Conservation (phyloP, 2,329 filamentous ascomycete species). For the Elsinoe ampelina region DNA sequence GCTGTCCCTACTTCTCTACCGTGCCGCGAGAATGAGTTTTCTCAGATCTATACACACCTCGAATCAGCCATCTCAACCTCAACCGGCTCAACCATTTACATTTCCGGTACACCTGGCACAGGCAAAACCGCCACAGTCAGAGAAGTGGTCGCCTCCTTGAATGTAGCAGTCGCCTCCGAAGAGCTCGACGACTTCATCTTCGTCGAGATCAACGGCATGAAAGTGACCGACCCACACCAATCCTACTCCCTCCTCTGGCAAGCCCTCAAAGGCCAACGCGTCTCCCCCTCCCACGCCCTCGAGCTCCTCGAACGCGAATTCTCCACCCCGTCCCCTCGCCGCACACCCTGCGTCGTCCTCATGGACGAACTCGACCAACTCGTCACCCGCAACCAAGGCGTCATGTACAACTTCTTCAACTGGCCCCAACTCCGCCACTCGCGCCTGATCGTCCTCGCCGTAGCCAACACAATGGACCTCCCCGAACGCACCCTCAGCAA, state of each 20-base stretch:
- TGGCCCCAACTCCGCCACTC: slow-evolving; percentile 91
- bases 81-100: slow-evolving; percentile 93
- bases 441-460: slow-evolving; percentile 86
- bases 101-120: slow-evolving; percentile 95
- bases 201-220: slow-evolving; percentile 99
- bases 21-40: slow-evolving; percentile 86
- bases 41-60: slow-evolving; percentile 83
- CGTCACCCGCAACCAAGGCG: slow-evolving; percentile 96
- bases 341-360: slow-evolving; percentile 89
- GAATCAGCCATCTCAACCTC: slow-evolving; percentile 91
- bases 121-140: slow-evolving; percentile 96
- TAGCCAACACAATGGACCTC: slow-evolving; percentile 98
- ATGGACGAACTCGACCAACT: slow-evolving; percentile 99
- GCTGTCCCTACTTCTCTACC: slow-evolving; percentile 83
- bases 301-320: slow-evolving; percentile 90
- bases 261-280: slow-evolving; percentile 83
- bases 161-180: slow-evolving; percentile 77
- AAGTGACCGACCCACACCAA: slow-evolving; percentile 95
- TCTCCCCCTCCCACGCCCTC: slow-evolving; percentile 82
- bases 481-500: slow-evolving; percentile 94
- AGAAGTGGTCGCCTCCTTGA: slow-evolving; percentile 82
- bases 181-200: slow-evolving; percentile 98
- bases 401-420: slow-evolving; percentile 99
- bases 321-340: slow-evolving; percentile 76
- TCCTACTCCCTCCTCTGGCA: slow-evolving; percentile 95